Evolutionary conservation across 257 asterid species (phyloP), one percentile per base, ranked within the genome.

Genomic region (Ilex asprella): DNA sequence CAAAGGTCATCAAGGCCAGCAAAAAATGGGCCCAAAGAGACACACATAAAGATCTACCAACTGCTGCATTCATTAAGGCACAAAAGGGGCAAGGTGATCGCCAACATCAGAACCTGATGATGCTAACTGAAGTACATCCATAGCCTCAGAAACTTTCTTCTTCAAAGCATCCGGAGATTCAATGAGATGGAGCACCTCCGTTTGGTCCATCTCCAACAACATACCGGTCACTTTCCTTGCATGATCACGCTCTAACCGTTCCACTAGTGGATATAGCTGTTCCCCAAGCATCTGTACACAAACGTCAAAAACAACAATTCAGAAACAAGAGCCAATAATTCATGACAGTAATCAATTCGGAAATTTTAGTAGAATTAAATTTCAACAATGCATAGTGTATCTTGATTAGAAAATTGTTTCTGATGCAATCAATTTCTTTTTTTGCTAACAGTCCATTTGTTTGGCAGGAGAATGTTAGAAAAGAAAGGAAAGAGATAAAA

Each of bases 201-300:
- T 75, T 62, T 90, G 97, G 67, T 87, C 97, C 95, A 90, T 90
- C 80, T 90, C 97, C 73, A 90, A 59, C 65, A 90, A 41, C 97
- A 90, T 90, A 1, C 97, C 97, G 0, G 97, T 90, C 11, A 90
- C 86, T 69, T 90, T 87, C 49, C 87, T 85, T 12, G 92, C 90
- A 32, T 69, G 68, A 30, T 70, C 85, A 9, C 29, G 79, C 64
- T 83, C 97, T 0, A 83, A 51, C 12, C 72, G 76, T 49, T 85
- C 91, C 70, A 90, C 97, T 0, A 87, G 82, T 6, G 96, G 94
- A 68, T 75, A 90, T 4, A 90, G 69, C 16, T 87, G 85, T 64
- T 90, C 97, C 2, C 97, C 97, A 41, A 90, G 74, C 79, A 87
- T 85, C 97, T 89, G 80, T 79, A 67, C 59, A 27, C 29, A n/a